Evolutionary conservation across 1,284 basidiomycete genomes (phyloP), one percentile per base, ranked within the genome.

Genomic region (Ganoderma leucocontextum): DNA sequence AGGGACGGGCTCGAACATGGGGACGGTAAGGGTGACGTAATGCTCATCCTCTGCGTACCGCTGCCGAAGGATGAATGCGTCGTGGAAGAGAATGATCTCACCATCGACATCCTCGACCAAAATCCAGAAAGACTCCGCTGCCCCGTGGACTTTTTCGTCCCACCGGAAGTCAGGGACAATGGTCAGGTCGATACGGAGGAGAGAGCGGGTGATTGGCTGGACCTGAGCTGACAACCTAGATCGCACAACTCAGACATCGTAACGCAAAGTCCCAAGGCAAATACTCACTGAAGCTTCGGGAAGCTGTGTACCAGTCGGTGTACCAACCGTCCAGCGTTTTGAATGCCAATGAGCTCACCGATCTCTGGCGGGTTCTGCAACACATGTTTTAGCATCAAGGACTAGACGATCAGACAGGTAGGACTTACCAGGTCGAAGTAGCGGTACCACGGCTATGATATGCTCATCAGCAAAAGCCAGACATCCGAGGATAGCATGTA

Each of bases 21-120:
- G 95, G 0, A 98, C 95, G 0, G 95, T 98, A 72, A 99, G 90
- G 0, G 95, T 96, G 57, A 99, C 89, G 69, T 91, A 96, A 82
- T 99, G 97, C 75, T 98, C 96, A 69, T 95, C 94, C 77, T 95
- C 91, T 0, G 95, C 94, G 74, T 98, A 99, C 10, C 94, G 91
- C 77, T 97, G 93, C 19, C 95, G 91, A 53, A 99, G 91, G 61
- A 98, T 83, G 82, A 99, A 99, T 33, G 91, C 89, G 78, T 99
- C 97, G 75, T 96, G 94, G 87, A 95, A 98, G 41, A 98, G 91
- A 70, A 99, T 91, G 71, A 95, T 90, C 79, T 99, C 97, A 66
- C 97, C 97, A 75, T 99, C 97, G 29, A 99, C 96, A 75, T 99
- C 97, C 79, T 99, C 97, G 15, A 99, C 96, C 60, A 97, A 80